Evolutionary conservation across 139 green algal species (phyloP).

Genomic region (Picochlorum sp.): DNA sequence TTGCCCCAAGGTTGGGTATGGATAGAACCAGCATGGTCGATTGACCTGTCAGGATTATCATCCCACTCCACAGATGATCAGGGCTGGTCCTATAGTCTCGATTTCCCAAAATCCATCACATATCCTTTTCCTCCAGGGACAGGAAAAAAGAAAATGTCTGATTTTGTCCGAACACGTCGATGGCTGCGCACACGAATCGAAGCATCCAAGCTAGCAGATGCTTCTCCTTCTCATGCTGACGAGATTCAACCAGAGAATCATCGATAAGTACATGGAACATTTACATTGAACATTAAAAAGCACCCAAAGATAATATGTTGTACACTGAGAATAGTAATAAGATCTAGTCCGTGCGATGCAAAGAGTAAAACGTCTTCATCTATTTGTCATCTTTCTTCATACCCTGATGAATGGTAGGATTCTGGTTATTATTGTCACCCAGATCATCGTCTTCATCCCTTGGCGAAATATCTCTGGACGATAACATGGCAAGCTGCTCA

Average conservation of each 20-base stretch:
- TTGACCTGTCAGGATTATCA: slow-evolving; percentile 55
- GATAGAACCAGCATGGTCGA: slow-evolving; percentile 56
- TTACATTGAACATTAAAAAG: too few species aligned
- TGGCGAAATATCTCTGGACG: background rate
- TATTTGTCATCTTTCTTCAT: too few species aligned
- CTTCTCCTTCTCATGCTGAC: background rate
- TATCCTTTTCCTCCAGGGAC: slow-evolving; percentile 29
- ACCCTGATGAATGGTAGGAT: too few species aligned
- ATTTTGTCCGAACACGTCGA: slow-evolving; percentile 54
- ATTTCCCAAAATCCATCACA: slow-evolving; percentile 48
- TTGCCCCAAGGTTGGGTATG: slow-evolving; percentile 37
- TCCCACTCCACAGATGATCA: slow-evolving; percentile 38
- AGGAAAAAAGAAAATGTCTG: slow-evolving; percentile 32
- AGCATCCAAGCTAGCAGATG: background rate
- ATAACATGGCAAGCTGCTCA: background rate
- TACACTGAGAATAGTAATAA: too few species aligned
- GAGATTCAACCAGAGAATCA: background rate
- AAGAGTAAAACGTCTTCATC: too few species aligned
- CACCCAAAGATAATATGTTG: too few species aligned
- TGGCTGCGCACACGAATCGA: slow-evolving; percentile 49
- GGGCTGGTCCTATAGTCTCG: slow-evolving; percentile 71
- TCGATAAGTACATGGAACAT: too few species aligned
- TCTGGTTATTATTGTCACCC: too few species aligned
- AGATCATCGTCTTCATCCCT: background rate
- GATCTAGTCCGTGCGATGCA: too few species aligned